Evolutionary conservation across 2,329 filamentous ascomycete genomes (phyloP), one percentile per base, ranked within the genome.

Genomic region (Penicillium sp.): DNA sequence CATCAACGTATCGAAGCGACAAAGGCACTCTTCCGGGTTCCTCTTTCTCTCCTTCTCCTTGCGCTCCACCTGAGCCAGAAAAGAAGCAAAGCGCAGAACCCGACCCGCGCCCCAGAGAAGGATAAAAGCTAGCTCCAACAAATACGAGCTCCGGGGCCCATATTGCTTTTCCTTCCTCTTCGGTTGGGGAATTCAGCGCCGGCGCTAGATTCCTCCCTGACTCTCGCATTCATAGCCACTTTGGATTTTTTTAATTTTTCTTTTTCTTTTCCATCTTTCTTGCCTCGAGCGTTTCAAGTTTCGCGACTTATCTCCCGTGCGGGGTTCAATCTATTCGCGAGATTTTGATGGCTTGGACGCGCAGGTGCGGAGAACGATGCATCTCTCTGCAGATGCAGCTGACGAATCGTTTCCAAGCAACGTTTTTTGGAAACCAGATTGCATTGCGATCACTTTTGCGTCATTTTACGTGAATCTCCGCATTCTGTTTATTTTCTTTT

Each of bases 211-310:
- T 27, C 11, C 25, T 37, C 45, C 37, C 52, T 42, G 29, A 49
- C 39, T 21, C 26, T 57, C 60, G 62, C 63, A 57, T 62, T 50
- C 60, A 58, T 62, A 62, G 59, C 62, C 58, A 52, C 53, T 49
- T 45, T 29, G 13, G 21, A 35, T 49, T 35, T 19, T 19, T 39
- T 50, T 49, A 25, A 16, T 9, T 29, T 14, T 37, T 26, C 21
- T 26, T 50, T 55, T 51, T 50, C 53, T 54, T 52, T 58, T 53
- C 42, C 49, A 8, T 25, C 14, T 27, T 54, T 23, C 39, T 42
- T 54, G n/a, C 44, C 31, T 37, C 23, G 21, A 39, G 21, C 43
- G 52, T 54, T 54, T 54, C 52, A 48, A 39, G 43, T 48, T 54
- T 33, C 23, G 26, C 31, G 49, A 21, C 25, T 25, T n/a, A 33